Conservation (phyloP, 805 yeast species). For the Kodamaea hsintzibuensis region DNA sequence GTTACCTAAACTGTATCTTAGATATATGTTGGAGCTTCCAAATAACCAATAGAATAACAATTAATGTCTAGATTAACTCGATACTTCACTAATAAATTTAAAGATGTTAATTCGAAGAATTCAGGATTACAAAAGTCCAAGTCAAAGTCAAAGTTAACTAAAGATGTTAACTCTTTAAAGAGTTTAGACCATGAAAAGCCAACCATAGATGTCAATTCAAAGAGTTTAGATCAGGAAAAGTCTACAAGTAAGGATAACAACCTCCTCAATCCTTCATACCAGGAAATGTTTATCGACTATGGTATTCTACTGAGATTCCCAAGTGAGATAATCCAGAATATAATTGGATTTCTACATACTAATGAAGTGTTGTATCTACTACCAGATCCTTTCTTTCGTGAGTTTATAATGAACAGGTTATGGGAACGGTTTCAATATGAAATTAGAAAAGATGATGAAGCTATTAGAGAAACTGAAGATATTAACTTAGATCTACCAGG, state of each 20-base stretch:
- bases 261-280: too few relatives aligned
- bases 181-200: background rate
- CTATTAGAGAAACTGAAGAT: background rate
- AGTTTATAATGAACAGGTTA: background rate
- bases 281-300: background rate
- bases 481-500: background rate
- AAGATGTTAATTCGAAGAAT: too few relatives aligned
- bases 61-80: too few relatives aligned
- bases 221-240: too few relatives aligned
- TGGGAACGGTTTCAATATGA: background rate
- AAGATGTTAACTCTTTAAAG: too few relatives aligned
- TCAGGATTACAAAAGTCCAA: too few relatives aligned
- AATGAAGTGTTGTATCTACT: background rate
- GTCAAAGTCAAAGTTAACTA: too few relatives aligned
- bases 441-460: background rate
- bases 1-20: too few relatives aligned
- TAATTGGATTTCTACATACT: background rate
- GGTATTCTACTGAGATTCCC: background rate
- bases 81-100: too few relatives aligned
- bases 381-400: background rate
- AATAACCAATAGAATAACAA: too few relatives aligned
- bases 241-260: too few relatives aligned
- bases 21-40: too few relatives aligned
- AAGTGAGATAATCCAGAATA: background rate
- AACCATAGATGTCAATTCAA: background rate